Percentiles rank a stretch among this genome's conserved stretches.
These are phyloP conservation scores for Zasmidium cellare DNA, from an alignment of 2,329 filamentous ascomycete genomes.

Conservation along the genomic window DNA sequence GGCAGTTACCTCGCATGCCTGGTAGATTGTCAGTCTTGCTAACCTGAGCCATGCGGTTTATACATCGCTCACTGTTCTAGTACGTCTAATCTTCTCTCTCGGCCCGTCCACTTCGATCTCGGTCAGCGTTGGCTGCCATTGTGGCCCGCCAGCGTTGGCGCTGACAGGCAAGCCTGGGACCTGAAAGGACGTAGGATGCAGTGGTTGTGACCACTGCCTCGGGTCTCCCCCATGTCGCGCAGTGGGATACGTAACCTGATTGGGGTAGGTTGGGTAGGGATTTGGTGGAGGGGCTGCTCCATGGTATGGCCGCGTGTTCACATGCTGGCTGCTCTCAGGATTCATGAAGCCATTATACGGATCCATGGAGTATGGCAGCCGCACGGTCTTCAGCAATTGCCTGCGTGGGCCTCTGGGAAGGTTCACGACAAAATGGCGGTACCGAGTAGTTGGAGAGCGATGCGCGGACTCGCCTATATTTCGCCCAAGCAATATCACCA, in stretches of 20 bases:
- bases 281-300: background rate
- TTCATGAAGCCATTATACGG: background rate
- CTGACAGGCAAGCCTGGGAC: slow-evolving; percentile 2
- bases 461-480: background rate
- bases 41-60: background rate
- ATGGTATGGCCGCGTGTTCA: background rate
- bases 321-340: background rate
- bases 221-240: background rate
- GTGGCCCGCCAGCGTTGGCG: background rate
- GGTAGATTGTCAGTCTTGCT: slow-evolving; percentile 47
- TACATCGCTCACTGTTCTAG: slow-evolving; percentile 15
- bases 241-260: background rate
- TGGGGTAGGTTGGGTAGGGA: background rate
- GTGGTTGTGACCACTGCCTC: background rate
- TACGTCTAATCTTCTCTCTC: slow-evolving; percentile 17
- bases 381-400: background rate
- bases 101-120: slow-evolving; percentile 9
- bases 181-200: background rate
- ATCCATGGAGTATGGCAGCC: background rate
- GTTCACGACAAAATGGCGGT: background rate
- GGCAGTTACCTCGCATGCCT: slow-evolving; percentile 64
- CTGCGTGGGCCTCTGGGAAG: background rate
- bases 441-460: background rate
- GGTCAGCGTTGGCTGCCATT: background rate
- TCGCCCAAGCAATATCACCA: background rate